These are phyloP conservation scores for Diospyros lotus DNA, from an alignment of 148 eudicot species.

Conservation along the genomic window DNA sequence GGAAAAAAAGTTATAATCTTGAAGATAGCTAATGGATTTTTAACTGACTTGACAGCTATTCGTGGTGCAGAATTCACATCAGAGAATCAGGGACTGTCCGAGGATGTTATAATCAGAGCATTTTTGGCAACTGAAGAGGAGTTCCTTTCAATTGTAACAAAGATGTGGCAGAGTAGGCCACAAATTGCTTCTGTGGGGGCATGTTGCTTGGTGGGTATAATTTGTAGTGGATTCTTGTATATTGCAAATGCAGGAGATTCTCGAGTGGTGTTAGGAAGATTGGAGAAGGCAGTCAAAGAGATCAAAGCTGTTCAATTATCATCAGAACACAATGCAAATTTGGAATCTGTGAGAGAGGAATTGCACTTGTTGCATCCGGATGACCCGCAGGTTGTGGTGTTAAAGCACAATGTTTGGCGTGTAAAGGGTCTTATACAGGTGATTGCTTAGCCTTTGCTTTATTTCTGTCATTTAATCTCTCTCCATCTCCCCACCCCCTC, in stretches of 20 bases:
- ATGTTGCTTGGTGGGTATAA: slow-evolving; percentile 72
- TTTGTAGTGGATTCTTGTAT: slow-evolving; percentile 58
- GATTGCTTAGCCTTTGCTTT: background rate
- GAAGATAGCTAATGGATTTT: slow-evolving; percentile 17
- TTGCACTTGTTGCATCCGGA: slow-evolving; percentile 56
- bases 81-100: slow-evolving; percentile 57
- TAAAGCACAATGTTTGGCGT: slow-evolving; percentile 86
- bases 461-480: background rate
- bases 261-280: slow-evolving; percentile 64
- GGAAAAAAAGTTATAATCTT: background rate
- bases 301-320: slow-evolving; percentile 69
- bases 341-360: slow-evolving; percentile 64
- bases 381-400: slow-evolving; percentile 71
- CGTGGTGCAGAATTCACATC: slow-evolving; percentile 63
- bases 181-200: slow-evolving; percentile 83
- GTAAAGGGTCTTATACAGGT: slow-evolving; percentile 90
- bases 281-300: slow-evolving; percentile 30
- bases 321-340: slow-evolving; percentile 71
- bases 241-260: slow-evolving; percentile 90
- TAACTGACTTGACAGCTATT: slow-evolving; percentile 44
- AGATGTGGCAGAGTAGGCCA: slow-evolving; percentile 55
- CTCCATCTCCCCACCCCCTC: too few species aligned
- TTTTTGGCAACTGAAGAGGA: slow-evolving; percentile 72
- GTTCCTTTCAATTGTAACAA: slow-evolving; percentile 56
- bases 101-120: slow-evolving; percentile 59